These are phyloP conservation scores for Thecaphora thlaspeos DNA, from an alignment of 1,284 basidiomycete genomes.

Conservation along the genomic window DNA sequence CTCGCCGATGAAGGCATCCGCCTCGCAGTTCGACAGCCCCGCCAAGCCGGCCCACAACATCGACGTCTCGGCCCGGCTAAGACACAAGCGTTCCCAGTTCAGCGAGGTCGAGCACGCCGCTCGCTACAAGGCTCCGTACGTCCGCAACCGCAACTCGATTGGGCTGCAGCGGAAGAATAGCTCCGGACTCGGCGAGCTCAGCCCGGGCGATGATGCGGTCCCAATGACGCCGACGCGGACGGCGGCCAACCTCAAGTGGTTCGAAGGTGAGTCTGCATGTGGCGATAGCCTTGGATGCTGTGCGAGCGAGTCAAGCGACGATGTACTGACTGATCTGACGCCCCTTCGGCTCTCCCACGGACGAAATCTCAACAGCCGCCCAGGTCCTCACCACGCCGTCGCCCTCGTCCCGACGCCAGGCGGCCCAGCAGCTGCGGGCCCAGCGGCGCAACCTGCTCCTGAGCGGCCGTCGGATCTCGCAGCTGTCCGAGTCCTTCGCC, in stretches of 20 bases:
- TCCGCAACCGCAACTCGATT: conserved; percentile 1
- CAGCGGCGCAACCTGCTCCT: conserved; percentile 33
- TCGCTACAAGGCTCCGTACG: not conserved
- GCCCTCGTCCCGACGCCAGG: conserved; percentile 30
- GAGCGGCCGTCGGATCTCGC: conserved; percentile 20
- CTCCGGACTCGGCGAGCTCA: conserved; percentile 1
- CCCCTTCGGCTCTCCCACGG: not conserved
- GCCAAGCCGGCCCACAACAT: not conserved
- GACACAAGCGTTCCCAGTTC: not conserved
- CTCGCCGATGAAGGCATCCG: not conserved
- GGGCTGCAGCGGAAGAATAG: conserved; percentile 17
- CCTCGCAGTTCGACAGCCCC: not conserved
- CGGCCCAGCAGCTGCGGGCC: conserved; percentile 23
- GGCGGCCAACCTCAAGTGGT: conserved; percentile 48
- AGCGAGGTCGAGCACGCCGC: not conserved
- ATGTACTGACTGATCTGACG: no score
- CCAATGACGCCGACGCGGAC: conserved; percentile 55
- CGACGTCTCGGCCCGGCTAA: not conserved
- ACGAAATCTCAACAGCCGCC: conserved; percentile 14
- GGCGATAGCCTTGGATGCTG: no score
- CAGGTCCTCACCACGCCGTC: conserved; percentile 48
- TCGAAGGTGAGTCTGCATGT: conserved; percentile 17
- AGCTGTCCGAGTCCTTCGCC: conserved; percentile 23
- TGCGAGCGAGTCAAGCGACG: no score
- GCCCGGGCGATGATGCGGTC: conserved; percentile 3